Percentiles rank a stretch among this genome's conserved stretches.
Evolutionary conservation across 2,329 filamentous ascomycete species (phyloP).

Genomic region (Hypoxylon sp.): DNA sequence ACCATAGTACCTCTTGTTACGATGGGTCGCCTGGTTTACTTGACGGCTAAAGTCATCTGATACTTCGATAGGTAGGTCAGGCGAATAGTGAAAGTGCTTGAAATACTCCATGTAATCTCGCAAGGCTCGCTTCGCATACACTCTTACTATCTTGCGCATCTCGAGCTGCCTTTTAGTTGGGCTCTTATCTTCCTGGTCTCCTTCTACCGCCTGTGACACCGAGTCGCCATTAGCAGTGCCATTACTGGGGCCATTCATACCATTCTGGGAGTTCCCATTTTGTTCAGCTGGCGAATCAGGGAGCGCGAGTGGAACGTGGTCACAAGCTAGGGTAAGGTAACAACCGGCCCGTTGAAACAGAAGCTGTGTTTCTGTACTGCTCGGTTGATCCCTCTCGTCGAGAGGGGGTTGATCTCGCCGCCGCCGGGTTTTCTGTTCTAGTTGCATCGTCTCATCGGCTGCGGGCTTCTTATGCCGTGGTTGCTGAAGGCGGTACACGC

Average conservation of each 20-base stretch:
- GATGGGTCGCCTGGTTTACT: constrained; percentile 66
- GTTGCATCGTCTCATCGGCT: constrained; percentile 66
- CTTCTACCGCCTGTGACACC: constrained; percentile 33
- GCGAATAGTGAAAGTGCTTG: constrained; percentile 83
- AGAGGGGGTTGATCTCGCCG: constrained; percentile 53
- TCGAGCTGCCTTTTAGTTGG: constrained; percentile 60
- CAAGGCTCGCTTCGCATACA: constrained; percentile 81
- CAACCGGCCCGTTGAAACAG: constrained; percentile 82
- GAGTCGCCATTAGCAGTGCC: constrained; percentile 23
- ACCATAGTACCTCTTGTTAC: constrained; percentile 51
- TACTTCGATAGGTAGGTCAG: constrained; percentile 73
- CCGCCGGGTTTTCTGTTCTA: constrained; percentile 57
- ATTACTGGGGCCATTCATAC: constrained; percentile 37
- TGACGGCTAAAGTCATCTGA: constrained; percentile 70
- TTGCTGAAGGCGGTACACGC: constrained; percentile 66
- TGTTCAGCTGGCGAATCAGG: constrained; percentile 43
- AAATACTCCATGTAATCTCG: constrained; percentile 82
- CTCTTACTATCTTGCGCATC: constrained; percentile 77
- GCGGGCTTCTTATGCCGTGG: constrained; percentile 64
- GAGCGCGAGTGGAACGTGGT: constrained; percentile 72
- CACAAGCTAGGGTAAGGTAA: constrained; percentile 79
- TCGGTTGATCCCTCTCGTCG: constrained; percentile 72
- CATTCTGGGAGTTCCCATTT: constrained; percentile 38
- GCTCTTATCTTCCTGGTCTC: constrained; percentile 36
- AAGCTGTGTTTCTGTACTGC: constrained; percentile 80